Evolutionary conservation across 768 basidiomycete species (phyloP), one percentile per base, ranked within the genome.

Genomic region (Suillus subalutaceus): DNA sequence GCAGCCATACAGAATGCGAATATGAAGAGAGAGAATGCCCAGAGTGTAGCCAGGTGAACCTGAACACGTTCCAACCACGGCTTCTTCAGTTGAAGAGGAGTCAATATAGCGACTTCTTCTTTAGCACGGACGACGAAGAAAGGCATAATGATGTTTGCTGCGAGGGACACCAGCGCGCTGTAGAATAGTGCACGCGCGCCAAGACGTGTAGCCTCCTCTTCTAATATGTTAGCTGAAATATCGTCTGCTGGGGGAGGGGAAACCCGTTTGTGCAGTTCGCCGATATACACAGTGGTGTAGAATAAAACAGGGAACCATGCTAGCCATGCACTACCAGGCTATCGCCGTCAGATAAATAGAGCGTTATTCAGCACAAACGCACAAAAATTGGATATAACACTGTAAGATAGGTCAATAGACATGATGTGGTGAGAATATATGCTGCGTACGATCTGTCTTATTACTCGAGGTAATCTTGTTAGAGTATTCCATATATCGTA

Each of bases 281-380:
- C 92, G 63, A 97, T 84, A 78, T 95, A 98, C 32, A 93, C 81
- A 1, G 92, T 91, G 4, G 89, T 90, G 80, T 94, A 96, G 78
- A 96, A 96, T 1, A 97, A 82, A 32, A 95, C 79, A 0, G 96
- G 96, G 72, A 97, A 97, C 97, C 97, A 98, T 9, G 87, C 92
- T 66, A 96, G 83, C 89, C 89, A 96, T 15, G 88, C 85, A 67
- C 93, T 94, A 64, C 13, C 18, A 20, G 10, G 32, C 55, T 12
- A 26, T 72, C 20, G 68, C 41, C 26, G 12, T 52, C 35, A 52
- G 63, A 69, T 43, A 23, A 10, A 53, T 55, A 5, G 37, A n/a
- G 15, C 9, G 12, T 12, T 23, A 58, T 40, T 53, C 18, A 13
- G 41, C 43, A 46, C 26, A n/a, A 35, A 78, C 88, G 71, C 73